Conservation (phyloP, 169 alveolate species). For the Amoebophrya sp. region DNA sequence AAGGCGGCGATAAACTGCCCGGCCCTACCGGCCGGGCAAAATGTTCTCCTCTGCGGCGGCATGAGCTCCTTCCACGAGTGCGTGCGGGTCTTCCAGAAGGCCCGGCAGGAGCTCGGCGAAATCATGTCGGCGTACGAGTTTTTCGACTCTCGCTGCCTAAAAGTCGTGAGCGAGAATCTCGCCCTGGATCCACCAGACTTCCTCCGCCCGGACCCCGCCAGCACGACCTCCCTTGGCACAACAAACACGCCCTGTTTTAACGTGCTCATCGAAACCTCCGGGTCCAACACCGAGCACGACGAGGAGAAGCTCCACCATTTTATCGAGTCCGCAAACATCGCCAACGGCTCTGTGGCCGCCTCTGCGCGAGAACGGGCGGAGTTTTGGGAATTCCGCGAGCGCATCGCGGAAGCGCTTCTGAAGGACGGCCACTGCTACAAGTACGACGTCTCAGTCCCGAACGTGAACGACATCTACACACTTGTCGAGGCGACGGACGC, state of each 20-base stretch:
- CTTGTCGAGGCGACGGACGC: not conserved
- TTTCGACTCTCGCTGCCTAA: constrained; percentile 20
- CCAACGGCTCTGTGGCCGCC: not conserved
- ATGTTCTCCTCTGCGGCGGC: not conserved
- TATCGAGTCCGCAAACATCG: not conserved
- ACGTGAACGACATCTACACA: constrained; percentile 12
- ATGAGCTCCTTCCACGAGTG: not conserved
- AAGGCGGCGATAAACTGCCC: constrained; percentile 46
- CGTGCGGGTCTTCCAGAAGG: constrained; percentile 24
- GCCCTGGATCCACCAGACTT: not conserved
- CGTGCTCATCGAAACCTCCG: not conserved
- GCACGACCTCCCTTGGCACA: not conserved
- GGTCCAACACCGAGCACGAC: not conserved
- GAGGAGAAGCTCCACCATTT: not conserved
- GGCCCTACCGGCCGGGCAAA: not conserved
- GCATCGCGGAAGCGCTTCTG: constrained; percentile 34
- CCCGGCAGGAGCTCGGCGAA: constrained; percentile 24
- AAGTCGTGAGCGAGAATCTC: not conserved
- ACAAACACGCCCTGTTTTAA: not conserved
- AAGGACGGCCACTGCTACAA: constrained; percentile 26
- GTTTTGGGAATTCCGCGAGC: constrained; percentile 52
- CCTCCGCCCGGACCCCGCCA: not conserved
- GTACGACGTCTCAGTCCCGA: constrained; percentile 40
- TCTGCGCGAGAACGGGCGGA: constrained; percentile 6
- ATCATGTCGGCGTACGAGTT: constrained; percentile 40